Evolutionary conservation across 306 rosid species (phyloP), one percentile per base, ranked within the genome.

Genomic region (Lotus japonicus): DNA sequence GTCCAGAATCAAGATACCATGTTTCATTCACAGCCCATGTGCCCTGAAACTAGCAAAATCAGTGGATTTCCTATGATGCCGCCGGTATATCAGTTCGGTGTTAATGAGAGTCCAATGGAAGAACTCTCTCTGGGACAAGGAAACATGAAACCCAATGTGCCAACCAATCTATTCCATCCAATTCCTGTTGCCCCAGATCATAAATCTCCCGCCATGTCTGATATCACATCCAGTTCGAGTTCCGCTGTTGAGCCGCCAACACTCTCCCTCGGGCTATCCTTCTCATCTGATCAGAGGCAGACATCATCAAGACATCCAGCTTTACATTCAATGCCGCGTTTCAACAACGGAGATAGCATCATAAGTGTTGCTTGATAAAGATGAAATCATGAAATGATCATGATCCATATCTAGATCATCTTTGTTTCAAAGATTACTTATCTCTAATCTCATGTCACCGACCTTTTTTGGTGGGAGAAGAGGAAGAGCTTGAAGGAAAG

Each of bases 201-300:
- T 18, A 79, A 59, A 36, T 43, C 83, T 8, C 46, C 82, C 5
- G 46, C 76, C 3, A 72, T 53, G 6, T 46, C 86, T 2, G 82
- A 81, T 66, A 58, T 74, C 18, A 74, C 75, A 69, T 61, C 81
- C 50, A 79, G 81, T 58, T 75, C 72, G 43, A 85, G 76, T 45
- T 69, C 88, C 15, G 10, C 83, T 2, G 56, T 67, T 28, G 96
- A 88, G 33, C 69, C 86, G 2, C 86, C 89, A 13, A 55, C 81
- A n/a, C 83, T 94, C 31, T 82, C 95, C 48, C 96, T 94, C 12
- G 86, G 89, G 28, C 83, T 95, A 44, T 84, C 96, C 66, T 83
- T 90, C 84, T 82, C 88, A 12, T 76, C 89, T 39, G 86, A 85
- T 68, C 86, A 84, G 2, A 77, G 84, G 65, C 95, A 81, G 9